Base-by-base conservation (phyloP, 352 stramenopile genomes). In the Aphanomyces cochlioides region DNA sequence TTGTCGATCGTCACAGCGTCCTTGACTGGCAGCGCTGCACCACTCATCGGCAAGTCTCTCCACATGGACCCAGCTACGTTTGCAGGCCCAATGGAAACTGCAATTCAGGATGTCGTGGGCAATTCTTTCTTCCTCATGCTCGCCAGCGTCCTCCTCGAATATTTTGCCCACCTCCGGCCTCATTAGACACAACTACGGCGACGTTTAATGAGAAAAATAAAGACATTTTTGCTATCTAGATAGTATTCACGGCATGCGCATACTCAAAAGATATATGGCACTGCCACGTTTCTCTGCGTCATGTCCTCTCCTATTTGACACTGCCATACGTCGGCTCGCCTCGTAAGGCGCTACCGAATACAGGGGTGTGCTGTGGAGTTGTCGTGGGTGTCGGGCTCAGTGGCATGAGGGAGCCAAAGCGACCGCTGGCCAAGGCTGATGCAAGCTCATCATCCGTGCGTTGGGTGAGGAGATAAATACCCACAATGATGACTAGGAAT, bases 381-480 rank as follows among this genome's bases (percentile, higher is more conserved):
- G 59, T 47, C 19, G n/a, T 21, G 4, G 81, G 77, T 45, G 81
- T 77, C 1, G 86, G 86, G 17, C 84, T 92, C 7, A 94, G 76
- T 48, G 86, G 86, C 83, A 94, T 92, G 45, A 94, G 78, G 1
- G 84, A 84, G 1, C 84, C 85, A 58, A 94, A 94, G 65, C 90
- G 84, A 7, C 82, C 84, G 43, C 74, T 82, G 13, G 85, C 87
- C 47, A 91, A 69, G 58, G 88, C 81, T 0, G 77, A 78, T 15
- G 77, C 77, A 4, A 78, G 72, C 36, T 78, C 70, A 36, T 91
- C 84, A 17, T 78, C 77, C 69, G 89, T 83, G 3, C 79, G 83
- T 61, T 93, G 90, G 36, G 87, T 84, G 28, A 94, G 68, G 45
- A 94, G 68, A 63, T 94, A 94, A 67, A 94, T 94, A 8, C 87